Evolutionary conservation across 139 green algal species (phyloP), one percentile per base, ranked within the genome.

Genomic region (Yamagishiella unicocca): DNA sequence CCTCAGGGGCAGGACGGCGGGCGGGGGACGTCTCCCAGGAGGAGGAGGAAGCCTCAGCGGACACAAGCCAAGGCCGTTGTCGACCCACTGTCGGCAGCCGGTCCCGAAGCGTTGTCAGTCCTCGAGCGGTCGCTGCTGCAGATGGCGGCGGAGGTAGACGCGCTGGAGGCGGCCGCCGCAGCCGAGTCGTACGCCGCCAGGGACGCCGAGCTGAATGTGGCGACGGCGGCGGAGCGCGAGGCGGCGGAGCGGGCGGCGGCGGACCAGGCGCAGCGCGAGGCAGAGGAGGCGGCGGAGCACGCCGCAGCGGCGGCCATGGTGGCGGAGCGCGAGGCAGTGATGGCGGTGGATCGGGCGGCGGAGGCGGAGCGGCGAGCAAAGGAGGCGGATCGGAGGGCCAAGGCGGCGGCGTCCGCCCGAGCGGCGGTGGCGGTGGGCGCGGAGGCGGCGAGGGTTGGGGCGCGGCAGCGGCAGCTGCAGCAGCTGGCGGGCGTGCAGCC

Each of bases 61-160:
- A n/a, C n/a, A n/a, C n/a, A n/a, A n/a, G n/a, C n/a, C n/a, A n/a
- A n/a, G n/a, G n/a, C n/a, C n/a, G n/a, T n/a, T n/a, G n/a, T n/a
- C n/a, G n/a, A n/a, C n/a, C 12, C 50, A 17, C 50, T 58, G 50
- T 58, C 50, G 50, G 50, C 12, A 25, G 12, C 50, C 12, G 31
- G 45, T 50, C 79, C 79, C 0, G 40, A 62, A 29, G 62, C 40
- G 12, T n/a, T 85, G 31, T 4, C 19, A 14, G 40, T 42, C 3
- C 79, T 85, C 8, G 58, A 84, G 58, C 78, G 40, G 2, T 55
- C 58, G 40, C 38, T 74, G 4, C 55, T 84, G 58, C 25, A 42
- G 29, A 73, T 84, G 58, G 58, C 78, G 27, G 10, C 40, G 4
- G 79, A 85, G 79, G n/a, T 85, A 3, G 31, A 37, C 0, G 5